Base-by-base conservation (phyloP, 176 grass and related monocot species). In the Raddia distichophylla region DNA sequence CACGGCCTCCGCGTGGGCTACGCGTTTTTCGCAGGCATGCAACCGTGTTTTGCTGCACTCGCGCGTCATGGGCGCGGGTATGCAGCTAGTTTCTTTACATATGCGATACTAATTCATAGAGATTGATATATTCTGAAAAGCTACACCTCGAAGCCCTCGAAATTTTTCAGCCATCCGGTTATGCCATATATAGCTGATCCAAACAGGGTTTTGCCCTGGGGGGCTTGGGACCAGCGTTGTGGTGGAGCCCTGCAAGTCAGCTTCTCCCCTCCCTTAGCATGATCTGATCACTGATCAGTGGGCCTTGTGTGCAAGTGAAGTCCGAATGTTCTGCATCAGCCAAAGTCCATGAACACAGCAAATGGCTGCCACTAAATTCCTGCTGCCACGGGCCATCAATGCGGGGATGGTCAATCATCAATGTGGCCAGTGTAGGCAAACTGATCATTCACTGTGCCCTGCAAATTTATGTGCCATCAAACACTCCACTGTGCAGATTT, bases 401-500 rank as follows among this genome's bases (percentile, higher is more conserved):
- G 74, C 80, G 68, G 37, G 72, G 35, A 34, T 22, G 56, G 19
- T 13, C 3, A 19, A 53, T 62, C 87, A 80, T 89, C 13, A 70
- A 64, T 85, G 87, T 61, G 71, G 64, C 27, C 27, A 27, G 37
- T 79, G 77, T 82, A 66, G 78, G 71, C 77, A 77, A 89, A 85
- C 83, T 89, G 83, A 65, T 74, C 83, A 72, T 82, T 89, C 72
- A 89, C 83, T 89, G 83, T 86, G 87, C 71, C 56, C 87, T 86
- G 87, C 87, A 77, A 89, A 89, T 82, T 89, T 70, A 85, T 86
- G 78, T 53, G 78, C 72, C 87, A 85, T 85, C 82, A 89, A 77
- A 82, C 51, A 82, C 51, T 71, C 11, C 65, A 75, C 71, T 76
- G 57, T 85, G 63, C 56, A 71, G 56, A 89, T 81, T 76, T 53